Conservation (phyloP, 257 asterid genomes). For the Fraxinus pennsylvanica region DNA sequence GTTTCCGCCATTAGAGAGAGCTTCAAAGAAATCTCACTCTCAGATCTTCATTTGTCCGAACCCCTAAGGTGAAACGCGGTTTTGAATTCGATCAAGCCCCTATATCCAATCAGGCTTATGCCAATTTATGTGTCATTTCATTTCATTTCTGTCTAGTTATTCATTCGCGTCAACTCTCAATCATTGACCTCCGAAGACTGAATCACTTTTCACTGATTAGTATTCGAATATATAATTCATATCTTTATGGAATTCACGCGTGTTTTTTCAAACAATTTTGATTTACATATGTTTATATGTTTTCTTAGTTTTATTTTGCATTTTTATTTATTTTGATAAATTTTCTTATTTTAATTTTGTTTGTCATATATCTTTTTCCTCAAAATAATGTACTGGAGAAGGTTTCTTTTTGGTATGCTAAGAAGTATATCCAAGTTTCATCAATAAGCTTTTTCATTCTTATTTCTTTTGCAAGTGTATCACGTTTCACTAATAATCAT, state of each 20-base stretch:
- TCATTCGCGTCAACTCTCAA: constrained; percentile 24
- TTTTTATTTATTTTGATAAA: not conserved
- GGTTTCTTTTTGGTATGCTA: constrained; percentile 5
- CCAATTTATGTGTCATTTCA: constrained; percentile 11
- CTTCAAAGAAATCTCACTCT: constrained; percentile 22
- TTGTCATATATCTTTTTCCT: not conserved
- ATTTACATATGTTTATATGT: constrained; percentile 2
- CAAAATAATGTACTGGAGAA: constrained; percentile 18
- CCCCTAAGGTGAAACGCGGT: constrained; percentile 12
- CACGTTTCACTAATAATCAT: not conserved
- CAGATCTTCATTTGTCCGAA: constrained; percentile 40
- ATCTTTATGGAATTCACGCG: not conserved
- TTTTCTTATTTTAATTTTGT: not conserved
- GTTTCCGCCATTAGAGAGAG: constrained; percentile 1
- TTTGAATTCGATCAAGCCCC: constrained; percentile 24
- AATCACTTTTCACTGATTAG: constrained; percentile 16
- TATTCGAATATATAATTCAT: not conserved
- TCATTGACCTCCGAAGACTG: constrained; percentile 42
- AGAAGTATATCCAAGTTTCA: not conserved
- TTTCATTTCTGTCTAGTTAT: constrained; percentile 5
- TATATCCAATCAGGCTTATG: constrained; percentile 42
- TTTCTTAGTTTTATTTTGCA: constrained; percentile 1
- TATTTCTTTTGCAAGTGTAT: not conserved
- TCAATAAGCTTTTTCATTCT: not conserved
- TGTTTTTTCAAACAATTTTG: not conserved